A percentile compares a stretch with the other conserved stretches of the same genome.
Evolutionary conservation across 164 flowering plant genomes (phyloP).

Genomic region (Amborella trichopoda): DNA sequence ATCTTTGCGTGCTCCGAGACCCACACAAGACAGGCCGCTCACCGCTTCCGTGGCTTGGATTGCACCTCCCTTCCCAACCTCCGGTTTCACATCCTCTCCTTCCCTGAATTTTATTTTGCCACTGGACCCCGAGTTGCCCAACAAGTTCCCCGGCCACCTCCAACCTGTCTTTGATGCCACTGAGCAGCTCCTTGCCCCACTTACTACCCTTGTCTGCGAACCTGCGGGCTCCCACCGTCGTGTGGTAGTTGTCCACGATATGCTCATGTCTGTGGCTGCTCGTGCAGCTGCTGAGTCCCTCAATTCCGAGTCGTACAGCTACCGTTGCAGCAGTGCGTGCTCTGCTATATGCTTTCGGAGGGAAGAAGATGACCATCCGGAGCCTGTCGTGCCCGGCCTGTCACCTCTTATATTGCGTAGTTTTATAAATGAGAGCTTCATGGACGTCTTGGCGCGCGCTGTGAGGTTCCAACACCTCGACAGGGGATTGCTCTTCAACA

Average conservation of each 20-base stretch:
- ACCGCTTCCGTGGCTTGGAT: constrained; percentile 29
- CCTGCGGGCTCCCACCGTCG: constrained; percentile 19
- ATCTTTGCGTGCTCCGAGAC: constrained; percentile 31
- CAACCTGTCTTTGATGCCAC: constrained; percentile 29
- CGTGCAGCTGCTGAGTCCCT: constrained; percentile 24
- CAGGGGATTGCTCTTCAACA: constrained; percentile 1
- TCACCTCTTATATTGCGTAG: constrained; percentile 24
- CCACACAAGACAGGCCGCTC: constrained; percentile 46
- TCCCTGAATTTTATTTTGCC: constrained; percentile 28
- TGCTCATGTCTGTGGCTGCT: constrained; percentile 45
- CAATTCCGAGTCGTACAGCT: constrained; percentile 44
- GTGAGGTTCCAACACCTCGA: not conserved
- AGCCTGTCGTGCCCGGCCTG: not conserved
- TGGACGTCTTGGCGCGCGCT: constrained; percentile 12
- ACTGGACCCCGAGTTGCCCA: constrained; percentile 25
- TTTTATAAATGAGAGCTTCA: constrained; percentile 28
- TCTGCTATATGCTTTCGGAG: constrained; percentile 9
- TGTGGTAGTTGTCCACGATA: constrained; percentile 41
- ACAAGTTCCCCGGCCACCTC: constrained; percentile 46
- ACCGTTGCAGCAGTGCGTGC: constrained; percentile 40
- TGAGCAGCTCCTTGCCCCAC: constrained; percentile 29
- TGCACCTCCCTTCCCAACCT: constrained; percentile 11
- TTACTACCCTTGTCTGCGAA: constrained; percentile 18
- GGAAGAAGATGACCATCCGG: constrained; percentile 7
- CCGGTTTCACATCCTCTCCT: constrained; percentile 38